Evolutionary conservation across 2,329 filamentous ascomycete species (phyloP).

Genomic region (Monosporascus sp.): DNA sequence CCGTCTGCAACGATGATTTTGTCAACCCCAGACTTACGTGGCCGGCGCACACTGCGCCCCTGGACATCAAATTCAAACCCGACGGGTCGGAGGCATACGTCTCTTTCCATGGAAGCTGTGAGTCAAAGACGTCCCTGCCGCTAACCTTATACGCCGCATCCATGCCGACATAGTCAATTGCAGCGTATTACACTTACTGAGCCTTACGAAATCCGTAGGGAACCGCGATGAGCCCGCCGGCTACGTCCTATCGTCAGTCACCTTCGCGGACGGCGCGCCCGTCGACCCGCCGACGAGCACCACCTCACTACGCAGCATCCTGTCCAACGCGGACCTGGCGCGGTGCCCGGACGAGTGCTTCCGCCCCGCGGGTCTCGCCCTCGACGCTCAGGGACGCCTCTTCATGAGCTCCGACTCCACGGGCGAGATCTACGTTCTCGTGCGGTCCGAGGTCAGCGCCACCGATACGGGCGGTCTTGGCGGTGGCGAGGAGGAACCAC

Average conservation of each 20-base stretch:
- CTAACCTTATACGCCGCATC: too few relatives aligned
- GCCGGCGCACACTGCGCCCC: conserved; percentile 61
- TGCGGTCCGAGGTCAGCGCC: conserved; percentile 15
- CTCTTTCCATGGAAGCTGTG: conserved; percentile 67
- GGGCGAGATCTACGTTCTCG: conserved; percentile 59
- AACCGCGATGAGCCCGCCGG: conserved; percentile 37
- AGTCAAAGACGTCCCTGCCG: conserved; percentile 16
- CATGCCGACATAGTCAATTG: too few relatives aligned
- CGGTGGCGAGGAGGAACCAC: background rate
- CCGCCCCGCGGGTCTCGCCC: conserved; percentile 54
- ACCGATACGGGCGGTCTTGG: conserved; percentile 1
- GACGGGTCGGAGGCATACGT: conserved; percentile 56
- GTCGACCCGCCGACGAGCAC: conserved; percentile 34
- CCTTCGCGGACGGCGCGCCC: conserved; percentile 40
- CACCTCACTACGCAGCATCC: conserved; percentile 43
- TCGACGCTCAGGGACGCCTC: conserved; percentile 46
- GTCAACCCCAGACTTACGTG: conserved; percentile 51
- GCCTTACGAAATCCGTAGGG: conserved; percentile 21
- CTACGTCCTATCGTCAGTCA: conserved; percentile 38
- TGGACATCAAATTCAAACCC: conserved; percentile 63
- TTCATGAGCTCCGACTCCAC: conserved; percentile 59
- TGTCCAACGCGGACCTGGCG: conserved; percentile 48
- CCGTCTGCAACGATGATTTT: conserved; percentile 35
- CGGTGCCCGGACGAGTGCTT: conserved; percentile 54
- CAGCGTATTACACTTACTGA: too few relatives aligned